Evolutionary conservation across 176 grass and related monocot genomes (phyloP), one percentile per base, ranked within the genome.

Genomic region (Thalia dealbata): DNA sequence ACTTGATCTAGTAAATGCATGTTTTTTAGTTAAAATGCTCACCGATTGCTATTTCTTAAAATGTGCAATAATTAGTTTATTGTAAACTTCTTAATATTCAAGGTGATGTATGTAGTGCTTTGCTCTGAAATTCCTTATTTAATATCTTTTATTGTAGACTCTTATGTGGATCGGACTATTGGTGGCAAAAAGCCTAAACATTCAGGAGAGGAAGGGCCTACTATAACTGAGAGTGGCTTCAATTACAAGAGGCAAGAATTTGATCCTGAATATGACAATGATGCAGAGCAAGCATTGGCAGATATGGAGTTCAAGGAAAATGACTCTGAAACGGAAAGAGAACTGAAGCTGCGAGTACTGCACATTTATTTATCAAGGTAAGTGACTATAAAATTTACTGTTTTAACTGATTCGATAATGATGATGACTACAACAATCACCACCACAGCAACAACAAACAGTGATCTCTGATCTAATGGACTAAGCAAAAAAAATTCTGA

Each of bases 291-390:
- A 73, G 84, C 95, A 50, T 86, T 99, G 10, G 90, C 95, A 58
- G 95, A 99, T 67, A 99, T 99, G 95, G 95, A 93, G 59, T 93
- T 99, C 58, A 99, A 93, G 82, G 95, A 99, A 80, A 93, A 83
- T 58, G 95, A 99, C 70, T 82, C 72, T 0, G 95, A 92, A 81
- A 90, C 81, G 64, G 95, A 99, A 55, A 81, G 87, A 42, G 90
- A 99, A 72, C 63, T 99, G 74, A 99, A 99, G 83, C 81, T 99
- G 29, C 80, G 95, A 3, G 81, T 99, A 19, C 61, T 99, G 32
- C 87, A 71, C 50, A 99, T 99, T 83, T 99, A 99, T 64, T 72
- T 92, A 50, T 92, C 89, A 80, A 99, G 95, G 93, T 96, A 75
- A 0, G 77, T 28, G 2, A 29, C 13, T 3, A 28, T 63, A 25